Evolutionary conservation across 345 rosid genomes (phyloP), one percentile per base, ranked within the genome.

Genomic region (Populus ilicifolia): DNA sequence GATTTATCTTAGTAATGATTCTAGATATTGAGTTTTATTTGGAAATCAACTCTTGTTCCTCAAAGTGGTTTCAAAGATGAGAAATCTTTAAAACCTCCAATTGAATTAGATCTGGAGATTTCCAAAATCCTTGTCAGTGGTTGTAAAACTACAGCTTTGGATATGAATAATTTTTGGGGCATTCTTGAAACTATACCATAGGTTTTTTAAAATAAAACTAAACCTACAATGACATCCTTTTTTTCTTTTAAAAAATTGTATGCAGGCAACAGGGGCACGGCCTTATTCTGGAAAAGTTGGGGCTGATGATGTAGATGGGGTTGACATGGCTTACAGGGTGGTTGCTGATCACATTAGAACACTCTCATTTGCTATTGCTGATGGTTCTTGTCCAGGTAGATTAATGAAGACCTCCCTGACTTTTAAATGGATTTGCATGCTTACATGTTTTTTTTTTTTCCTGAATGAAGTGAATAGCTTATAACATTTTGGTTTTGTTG

Each of bases 321-420:
- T 92, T 86, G 99, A 96, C 85, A 91, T 96, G 98, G 99, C 98
- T 43, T 96, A 96, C 71, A 88, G 98, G 87, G 99, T 96, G 79
- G 97, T 96, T 61, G 98, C 97, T 74, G 98, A 96, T 80, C 98
- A 96, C 79, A 92, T 94, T 50, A 92, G 98, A 84, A 96, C 99
- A 67, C 79, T 96, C 36, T 93, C 98, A 20, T 88, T 96, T 90
- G 98, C 98, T 30, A 96, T 96, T 83, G 98, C 98, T 69, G 99
- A 96, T 84, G 98, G 99, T 72, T 93, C 99, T 81, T 88, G 95
- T 75, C 99, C 99, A 87, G 99, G 99, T 96, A 84, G 69, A 72
- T 46, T 52, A 61, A 21, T 70, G 30, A 36, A 29, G 18, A 41
- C 69, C 25, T 43, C 46, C 46, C 46, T 43, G 46, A 43, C 11